Conservation (phyloP, 441 rosid genomes). For the Croton laevigatus region DNA sequence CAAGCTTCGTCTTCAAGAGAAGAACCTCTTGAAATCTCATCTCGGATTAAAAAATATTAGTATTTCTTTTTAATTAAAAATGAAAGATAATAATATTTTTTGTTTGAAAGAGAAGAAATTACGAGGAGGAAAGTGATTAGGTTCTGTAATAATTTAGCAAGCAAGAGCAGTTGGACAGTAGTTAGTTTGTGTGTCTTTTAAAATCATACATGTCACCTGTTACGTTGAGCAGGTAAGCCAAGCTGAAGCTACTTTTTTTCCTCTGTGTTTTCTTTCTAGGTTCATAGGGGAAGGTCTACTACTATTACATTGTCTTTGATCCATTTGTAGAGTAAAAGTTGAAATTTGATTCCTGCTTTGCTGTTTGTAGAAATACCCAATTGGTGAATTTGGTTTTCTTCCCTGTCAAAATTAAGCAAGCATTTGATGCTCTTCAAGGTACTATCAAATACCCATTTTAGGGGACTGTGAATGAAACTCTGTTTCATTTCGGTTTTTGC, state of each 20-base stretch:
- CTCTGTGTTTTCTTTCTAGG: conserved; percentile 31
- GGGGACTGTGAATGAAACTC: conserved; percentile 39
- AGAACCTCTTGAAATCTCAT: conserved; percentile 51
- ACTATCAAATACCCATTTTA: conserved; percentile 31
- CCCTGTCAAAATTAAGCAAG: conserved; percentile 42
- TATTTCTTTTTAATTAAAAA: neutral
- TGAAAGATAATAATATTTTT: neutral
- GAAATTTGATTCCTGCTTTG: conserved; percentile 64
- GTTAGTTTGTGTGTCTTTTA: conserved; percentile 57
- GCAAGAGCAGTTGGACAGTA: conserved; percentile 62
- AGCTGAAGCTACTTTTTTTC: conserved; percentile 29
- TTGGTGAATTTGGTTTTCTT: conserved; percentile 39
- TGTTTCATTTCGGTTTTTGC: conserved; percentile 39
- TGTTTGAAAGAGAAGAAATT: conserved; percentile 16
- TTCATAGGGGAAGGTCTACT: conserved; percentile 19
- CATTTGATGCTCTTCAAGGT: conserved; percentile 52
- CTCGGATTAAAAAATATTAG: conserved; percentile 3
- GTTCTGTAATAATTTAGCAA: conserved; percentile 69
- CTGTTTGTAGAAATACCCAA: conserved; percentile 45
- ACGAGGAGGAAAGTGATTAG: conserved; percentile 35
- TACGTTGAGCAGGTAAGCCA: conserved; percentile 52
- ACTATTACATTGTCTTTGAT: conserved; percentile 22
- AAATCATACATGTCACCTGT: conserved; percentile 44
- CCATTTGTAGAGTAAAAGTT: conserved; percentile 32
- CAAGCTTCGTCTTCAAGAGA: conserved; percentile 74